A percentile compares a stretch with the other conserved stretches of the same genome.
phyloP scores from a whole-genome alignment of 352 stramenopile species.

The Phytophthora melonis region DNA sequence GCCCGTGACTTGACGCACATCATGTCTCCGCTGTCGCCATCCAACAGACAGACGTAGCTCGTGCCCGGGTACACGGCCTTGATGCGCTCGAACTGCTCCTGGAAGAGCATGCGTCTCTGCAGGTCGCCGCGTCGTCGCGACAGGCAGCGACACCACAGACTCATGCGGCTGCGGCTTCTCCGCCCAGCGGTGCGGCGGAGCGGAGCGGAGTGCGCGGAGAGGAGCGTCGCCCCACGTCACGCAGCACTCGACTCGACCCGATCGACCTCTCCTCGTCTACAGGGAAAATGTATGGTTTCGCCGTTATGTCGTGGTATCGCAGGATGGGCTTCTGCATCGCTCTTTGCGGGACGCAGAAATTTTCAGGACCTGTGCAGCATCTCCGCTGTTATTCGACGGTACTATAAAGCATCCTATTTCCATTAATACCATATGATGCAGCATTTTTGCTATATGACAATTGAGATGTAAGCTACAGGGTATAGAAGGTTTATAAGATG shows the following conservation, averaged over 20 bases:
- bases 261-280: constrained; percentile 37
- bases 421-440: too few relatives aligned
- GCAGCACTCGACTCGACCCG: constrained; percentile 27
- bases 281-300: constrained; percentile 12
- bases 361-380: background rate
- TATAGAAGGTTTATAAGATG: too few relatives aligned
- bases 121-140: constrained; percentile 69
- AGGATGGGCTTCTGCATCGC: constrained; percentile 26
- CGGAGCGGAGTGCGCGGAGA: constrained; percentile 8
- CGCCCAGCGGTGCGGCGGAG: constrained; percentile 4
- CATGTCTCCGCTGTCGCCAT: constrained; percentile 80
- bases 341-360: constrained; percentile 8
- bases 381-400: background rate
- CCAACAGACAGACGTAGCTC: constrained; percentile 82
- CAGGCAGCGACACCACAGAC: constrained; percentile 76
- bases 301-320: constrained; percentile 32
- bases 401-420: too few relatives aligned
- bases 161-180: constrained; percentile 49
- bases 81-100: constrained; percentile 85
- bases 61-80: constrained; percentile 79
- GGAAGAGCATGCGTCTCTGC: constrained; percentile 60
- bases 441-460: too few relatives aligned
- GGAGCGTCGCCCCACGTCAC: constrained; percentile 29
- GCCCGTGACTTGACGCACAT: constrained; percentile 58
- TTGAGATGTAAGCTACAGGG: too few relatives aligned